Evolutionary conservation across 495 filamentous ascomycete species (phyloP).

Genomic region (Penicillium roqueforti): DNA sequence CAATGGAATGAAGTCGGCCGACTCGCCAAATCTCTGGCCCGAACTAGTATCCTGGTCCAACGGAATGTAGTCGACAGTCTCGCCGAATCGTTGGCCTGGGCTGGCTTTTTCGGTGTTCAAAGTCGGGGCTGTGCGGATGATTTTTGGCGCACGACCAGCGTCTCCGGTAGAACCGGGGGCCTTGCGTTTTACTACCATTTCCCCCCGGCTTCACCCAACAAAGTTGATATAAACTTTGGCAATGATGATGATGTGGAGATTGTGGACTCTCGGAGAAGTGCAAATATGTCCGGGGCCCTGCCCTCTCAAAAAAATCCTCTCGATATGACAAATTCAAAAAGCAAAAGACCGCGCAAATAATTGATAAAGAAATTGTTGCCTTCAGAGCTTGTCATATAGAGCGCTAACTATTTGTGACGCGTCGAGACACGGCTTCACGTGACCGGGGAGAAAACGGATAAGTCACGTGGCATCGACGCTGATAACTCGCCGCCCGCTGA

Average conservation of each 20-base stretch:
- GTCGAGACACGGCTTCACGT: neutral
- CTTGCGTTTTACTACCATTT: conserved; percentile 21
- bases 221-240: neutral
- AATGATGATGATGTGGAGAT: neutral
- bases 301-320: neutral
- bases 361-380: neutral
- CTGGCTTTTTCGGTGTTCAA: conserved; percentile 4
- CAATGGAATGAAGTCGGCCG: conserved; percentile 33
- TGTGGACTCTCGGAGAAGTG: neutral
- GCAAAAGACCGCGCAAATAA: neutral
- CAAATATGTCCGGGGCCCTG: neutral
- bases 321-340: neutral
- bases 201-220: neutral
- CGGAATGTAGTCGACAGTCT: conserved; percentile 35
- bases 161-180: conserved; percentile 12
- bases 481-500: conserved; percentile 3
- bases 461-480: conserved; percentile 1
- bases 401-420: too few species aligned
- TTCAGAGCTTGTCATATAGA: too few species aligned
- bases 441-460: neutral
- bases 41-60: conserved; percentile 22
- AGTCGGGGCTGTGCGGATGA: conserved; percentile 2
- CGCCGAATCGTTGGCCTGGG: conserved; percentile 31
- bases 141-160: conserved; percentile 23
- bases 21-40: conserved; percentile 35